These are phyloP conservation scores for Papiliotrema fonsecae DNA, from an alignment of 1,284 basidiomycete species.

Conservation along the genomic window DNA sequence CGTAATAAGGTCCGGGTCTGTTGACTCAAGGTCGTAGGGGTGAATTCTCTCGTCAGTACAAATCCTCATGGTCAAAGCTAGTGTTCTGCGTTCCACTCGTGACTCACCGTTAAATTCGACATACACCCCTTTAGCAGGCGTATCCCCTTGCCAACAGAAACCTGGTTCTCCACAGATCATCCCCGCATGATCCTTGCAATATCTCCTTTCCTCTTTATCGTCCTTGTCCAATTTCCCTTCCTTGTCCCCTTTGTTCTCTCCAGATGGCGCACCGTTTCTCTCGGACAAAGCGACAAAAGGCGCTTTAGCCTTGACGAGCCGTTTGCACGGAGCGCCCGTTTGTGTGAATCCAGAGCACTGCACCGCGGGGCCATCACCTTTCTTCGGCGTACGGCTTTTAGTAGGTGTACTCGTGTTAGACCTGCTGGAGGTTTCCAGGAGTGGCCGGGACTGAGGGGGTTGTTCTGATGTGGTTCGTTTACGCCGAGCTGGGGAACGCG, in stretches of 20 bases:
- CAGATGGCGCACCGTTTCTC: conserved; percentile 40
- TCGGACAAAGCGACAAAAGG: too few species aligned
- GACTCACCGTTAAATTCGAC: conserved; percentile 39
- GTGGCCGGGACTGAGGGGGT: conserved; percentile 4
- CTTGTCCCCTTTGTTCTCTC: too few species aligned
- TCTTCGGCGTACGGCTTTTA: not conserved
- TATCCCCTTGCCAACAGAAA: conserved; percentile 37
- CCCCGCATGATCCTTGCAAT: conserved; percentile 46
- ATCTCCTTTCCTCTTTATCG: conserved; percentile 19
- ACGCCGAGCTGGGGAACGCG: conserved; percentile 16
- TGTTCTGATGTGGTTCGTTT: conserved; percentile 18
- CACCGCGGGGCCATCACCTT: conserved; percentile 9
- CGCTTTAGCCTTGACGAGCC: not conserved
- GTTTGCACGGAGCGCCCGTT: not conserved
- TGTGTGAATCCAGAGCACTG: conserved; percentile 44
- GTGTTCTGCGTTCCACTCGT: too few species aligned
- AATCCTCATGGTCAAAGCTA: too few species aligned
- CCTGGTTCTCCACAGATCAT: conserved; percentile 41
- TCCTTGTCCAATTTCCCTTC: conserved; percentile 2
- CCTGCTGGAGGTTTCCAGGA: too few species aligned
- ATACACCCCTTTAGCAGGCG: conserved; percentile 26
- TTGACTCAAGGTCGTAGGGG: conserved; percentile 40
- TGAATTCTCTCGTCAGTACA: too few species aligned
- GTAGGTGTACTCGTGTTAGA: not conserved
- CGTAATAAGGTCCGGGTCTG: conserved; percentile 45